Base-by-base conservation (phyloP, 139 green algal genomes). In the Volvox africanus region DNA sequence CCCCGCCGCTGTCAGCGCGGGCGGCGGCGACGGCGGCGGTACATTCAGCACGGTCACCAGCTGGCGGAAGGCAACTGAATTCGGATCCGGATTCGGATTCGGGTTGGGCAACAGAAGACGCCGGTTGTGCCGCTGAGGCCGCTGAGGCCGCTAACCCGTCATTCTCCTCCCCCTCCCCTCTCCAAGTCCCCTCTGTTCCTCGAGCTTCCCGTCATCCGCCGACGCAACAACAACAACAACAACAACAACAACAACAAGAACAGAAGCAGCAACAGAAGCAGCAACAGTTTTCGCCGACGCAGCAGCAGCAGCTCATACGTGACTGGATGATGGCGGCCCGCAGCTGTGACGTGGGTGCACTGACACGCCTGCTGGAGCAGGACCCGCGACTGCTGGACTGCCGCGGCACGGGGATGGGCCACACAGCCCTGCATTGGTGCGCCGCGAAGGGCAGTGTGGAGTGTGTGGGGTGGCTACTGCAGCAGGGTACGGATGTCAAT, bases 381-480 rank as follows among this genome's bases (percentile, higher is more conserved):
- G 76, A 94, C 36, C 87, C 90, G 5, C 12, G 44, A 20, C 85
- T 95, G 90, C 80, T 95, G 80, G 35, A 73, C 50, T 78, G 68
- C 24, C 73, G 85, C 1, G 90, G 92, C 50, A 50, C 80, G 12
- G 93, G 92, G 14, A 55, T 95, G 68, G 92, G 92, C 22, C 93
- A 97, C 88, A 95, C 94, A 1, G 95, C 94, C 24, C 80, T 96
- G 69, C 95, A 97, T 90, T 97, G 95, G 95, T 89, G 62, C 30
- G 92, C 91, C 18, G 93, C 93, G 28, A 92, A 92, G 88, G 93
- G 91, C n/a, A 55, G 89, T 67, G 65, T 90, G 28, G 91, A 85
- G 76, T 61, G 91, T 1, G 78, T 92, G 24, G 61, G 9, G 20
- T 96, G 93, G 92, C 93, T 96, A 61, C 80, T 95, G 76, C 21